Conservation (phyloP, 768 basidiomycete species). For the Kwoniella bestiolae region DNA sequence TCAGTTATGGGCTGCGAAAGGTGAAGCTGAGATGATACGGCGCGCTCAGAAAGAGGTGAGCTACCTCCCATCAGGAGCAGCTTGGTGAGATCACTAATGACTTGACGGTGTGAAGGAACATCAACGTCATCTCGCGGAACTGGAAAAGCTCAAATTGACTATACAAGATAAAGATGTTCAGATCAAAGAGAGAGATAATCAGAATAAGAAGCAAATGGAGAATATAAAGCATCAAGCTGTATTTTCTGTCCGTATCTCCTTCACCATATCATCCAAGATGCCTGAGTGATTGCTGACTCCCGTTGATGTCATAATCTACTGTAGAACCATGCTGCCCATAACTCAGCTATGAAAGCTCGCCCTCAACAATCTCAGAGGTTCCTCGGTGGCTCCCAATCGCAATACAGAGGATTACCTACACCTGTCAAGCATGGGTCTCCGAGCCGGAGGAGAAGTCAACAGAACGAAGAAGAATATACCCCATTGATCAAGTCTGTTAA, state of each 20-base stretch:
- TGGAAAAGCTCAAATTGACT: conserved; percentile 25
- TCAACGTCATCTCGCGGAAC: conserved; percentile 29
- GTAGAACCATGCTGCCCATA: conserved; percentile 30
- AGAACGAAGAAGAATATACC: conserved; percentile 11
- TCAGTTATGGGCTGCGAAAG: conserved; percentile 41
- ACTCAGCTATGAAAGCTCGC: conserved; percentile 29
- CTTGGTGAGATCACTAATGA: neutral
- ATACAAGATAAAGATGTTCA: conserved; percentile 36
- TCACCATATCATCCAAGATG: neutral
- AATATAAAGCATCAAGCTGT: conserved; percentile 47
- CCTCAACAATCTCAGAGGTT: conserved; percentile 22
- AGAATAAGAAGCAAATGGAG: conserved; percentile 34
- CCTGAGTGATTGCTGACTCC: neutral
- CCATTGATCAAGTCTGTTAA: conserved; percentile 29
- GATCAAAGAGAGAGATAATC: conserved; percentile 33
- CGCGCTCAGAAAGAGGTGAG: conserved; percentile 40
- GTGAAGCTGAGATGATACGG: conserved; percentile 42
- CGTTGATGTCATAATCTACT: neutral
- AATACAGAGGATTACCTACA: conserved; percentile 21
- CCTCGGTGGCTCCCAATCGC: conserved; percentile 11
- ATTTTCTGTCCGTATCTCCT: conserved; percentile 33
- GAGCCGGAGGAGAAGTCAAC: conserved; percentile 1
- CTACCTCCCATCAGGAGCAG: too few relatives aligned
- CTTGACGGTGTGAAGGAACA: conserved; percentile 20
- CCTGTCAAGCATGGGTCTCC: conserved; percentile 32